Conservation (phyloP, 1,139 yeast species). For the Taphrina wiesneri region DNA sequence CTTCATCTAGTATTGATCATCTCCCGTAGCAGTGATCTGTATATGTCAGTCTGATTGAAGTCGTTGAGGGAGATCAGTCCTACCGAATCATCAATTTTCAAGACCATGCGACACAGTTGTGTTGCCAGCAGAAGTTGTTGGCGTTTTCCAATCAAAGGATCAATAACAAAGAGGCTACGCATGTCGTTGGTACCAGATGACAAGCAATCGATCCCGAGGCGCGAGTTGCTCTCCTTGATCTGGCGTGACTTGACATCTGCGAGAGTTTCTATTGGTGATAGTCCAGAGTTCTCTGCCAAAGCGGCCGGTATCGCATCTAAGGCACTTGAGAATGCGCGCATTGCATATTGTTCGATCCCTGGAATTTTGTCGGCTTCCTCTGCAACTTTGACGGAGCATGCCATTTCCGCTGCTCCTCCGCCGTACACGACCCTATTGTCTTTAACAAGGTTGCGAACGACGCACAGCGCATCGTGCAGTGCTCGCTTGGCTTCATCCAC, state of each 20-base stretch:
- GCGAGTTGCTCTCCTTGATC: slow-evolving; percentile 65
- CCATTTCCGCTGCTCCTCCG: slow-evolving; percentile 96
- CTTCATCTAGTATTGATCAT: slow-evolving; percentile 42
- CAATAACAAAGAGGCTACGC: slow-evolving; percentile 92
- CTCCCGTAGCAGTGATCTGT: slow-evolving; percentile 85
- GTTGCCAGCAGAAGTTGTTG: slow-evolving; percentile 95
- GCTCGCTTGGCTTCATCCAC: slow-evolving; percentile 97
- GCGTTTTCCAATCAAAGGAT: slow-evolving; percentile 94
- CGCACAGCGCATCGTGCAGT: slow-evolving; percentile 93
- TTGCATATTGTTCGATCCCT: slow-evolving; percentile 97
- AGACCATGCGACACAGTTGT: slow-evolving; percentile 94
- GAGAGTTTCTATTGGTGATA: slow-evolving; percentile 88
- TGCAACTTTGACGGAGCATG: slow-evolving; percentile 88
- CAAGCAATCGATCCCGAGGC: slow-evolving; percentile 90
- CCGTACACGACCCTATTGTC: slow-evolving; percentile 96
- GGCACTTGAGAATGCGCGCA: slow-evolving; percentile 91
- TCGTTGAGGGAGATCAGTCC: neutral
- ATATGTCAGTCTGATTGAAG: neutral
- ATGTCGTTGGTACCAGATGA: slow-evolving; percentile 78
- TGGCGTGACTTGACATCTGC: slow-evolving; percentile 83
- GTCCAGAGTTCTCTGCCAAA: slow-evolving; percentile 93
- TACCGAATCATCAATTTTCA: slow-evolving; percentile 85
- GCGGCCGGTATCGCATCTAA: slow-evolving; percentile 91
- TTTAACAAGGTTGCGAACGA: slow-evolving; percentile 89
- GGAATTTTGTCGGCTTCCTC: slow-evolving; percentile 75